phyloP scores from a whole-genome alignment of 192 early-diverging fungal species.

The Globomyces pollinis-pini region DNA sequence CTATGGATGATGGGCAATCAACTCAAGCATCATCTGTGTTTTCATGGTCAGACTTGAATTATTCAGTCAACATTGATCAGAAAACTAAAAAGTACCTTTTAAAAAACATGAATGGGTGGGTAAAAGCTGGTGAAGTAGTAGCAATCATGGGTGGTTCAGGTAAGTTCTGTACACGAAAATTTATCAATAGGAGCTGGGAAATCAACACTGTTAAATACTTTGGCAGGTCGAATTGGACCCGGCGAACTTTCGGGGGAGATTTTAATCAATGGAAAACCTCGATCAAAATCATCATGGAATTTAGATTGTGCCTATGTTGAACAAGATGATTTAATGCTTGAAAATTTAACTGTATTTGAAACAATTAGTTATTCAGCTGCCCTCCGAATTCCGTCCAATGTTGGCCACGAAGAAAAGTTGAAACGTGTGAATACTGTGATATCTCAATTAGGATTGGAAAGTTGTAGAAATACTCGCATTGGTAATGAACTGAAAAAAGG shows the following conservation, averaged over 20 bases:
- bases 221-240: constrained; percentile 21
- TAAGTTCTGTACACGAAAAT: too few relatives aligned
- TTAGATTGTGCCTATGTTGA: constrained; percentile 29
- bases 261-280: constrained; percentile 15
- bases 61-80: not conserved
- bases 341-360: constrained; percentile 54
- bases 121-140: not conserved
- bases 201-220: constrained; percentile 25
- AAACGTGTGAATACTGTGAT: constrained; percentile 53
- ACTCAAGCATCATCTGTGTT: too few relatives aligned
- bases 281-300: constrained; percentile 11
- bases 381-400: constrained; percentile 45
- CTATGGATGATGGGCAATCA: too few relatives aligned
- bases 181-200: too few relatives aligned
- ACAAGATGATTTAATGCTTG: constrained; percentile 23
- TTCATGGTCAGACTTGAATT: not conserved
- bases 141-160: constrained; percentile 18
- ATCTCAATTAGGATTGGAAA: constrained; percentile 46
- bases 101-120: not conserved
- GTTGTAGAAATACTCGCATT: constrained; percentile 39
- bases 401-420: constrained; percentile 29
- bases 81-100: too few relatives aligned
- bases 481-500: constrained; percentile 46
- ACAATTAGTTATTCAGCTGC: constrained; percentile 60
- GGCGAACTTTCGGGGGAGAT: constrained; percentile 19